Conservation (phyloP, 371 early-diverging fungal species). For the Apophysomyces ossiformis region DNA sequence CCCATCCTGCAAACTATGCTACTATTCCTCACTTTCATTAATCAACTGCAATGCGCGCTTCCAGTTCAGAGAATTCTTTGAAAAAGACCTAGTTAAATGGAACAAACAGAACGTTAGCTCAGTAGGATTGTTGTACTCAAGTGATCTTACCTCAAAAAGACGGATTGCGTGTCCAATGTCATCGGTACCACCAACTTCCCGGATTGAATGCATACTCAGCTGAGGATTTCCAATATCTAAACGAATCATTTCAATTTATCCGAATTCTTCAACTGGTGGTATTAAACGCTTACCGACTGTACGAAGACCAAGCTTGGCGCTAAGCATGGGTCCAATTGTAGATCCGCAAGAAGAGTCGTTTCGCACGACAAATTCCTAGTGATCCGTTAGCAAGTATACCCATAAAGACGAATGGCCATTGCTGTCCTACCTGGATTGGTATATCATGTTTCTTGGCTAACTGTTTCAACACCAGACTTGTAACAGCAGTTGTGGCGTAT, state of each 20-base stretch:
- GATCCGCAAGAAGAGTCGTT: slow-evolving; percentile 95
- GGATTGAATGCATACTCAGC: slow-evolving; percentile 95
- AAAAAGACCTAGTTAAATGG: slow-evolving; percentile 23
- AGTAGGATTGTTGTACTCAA: not conserved
- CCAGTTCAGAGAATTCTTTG: slow-evolving; percentile 31
- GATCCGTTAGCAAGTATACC: not conserved
- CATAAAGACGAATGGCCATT: not conserved
- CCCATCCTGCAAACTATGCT: not conserved
- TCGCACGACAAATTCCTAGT: slow-evolving; percentile 88
- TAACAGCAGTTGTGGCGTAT: slow-evolving; percentile 94
- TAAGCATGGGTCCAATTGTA: slow-evolving; percentile 97
- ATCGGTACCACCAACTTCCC: slow-evolving; percentile 91
- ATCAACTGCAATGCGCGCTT: slow-evolving; percentile 27
- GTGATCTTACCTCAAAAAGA: slow-evolving; percentile 68
- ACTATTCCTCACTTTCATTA: slow-evolving; percentile 4
- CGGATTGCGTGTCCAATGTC: slow-evolving; percentile 86
- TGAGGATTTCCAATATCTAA: slow-evolving; percentile 96
- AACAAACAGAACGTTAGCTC: not conserved
- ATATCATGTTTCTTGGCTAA: slow-evolving; percentile 76
- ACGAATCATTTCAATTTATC: not conserved
- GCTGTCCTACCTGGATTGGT: slow-evolving; percentile 71
- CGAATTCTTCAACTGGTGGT: too few species aligned
- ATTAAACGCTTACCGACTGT: slow-evolving; percentile 73
- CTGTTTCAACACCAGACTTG: slow-evolving; percentile 81
- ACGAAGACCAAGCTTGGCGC: slow-evolving; percentile 92